Evolutionary conservation across 2,329 filamentous ascomycete genomes (phyloP).

Genomic region (Westerdykella sp.): DNA sequence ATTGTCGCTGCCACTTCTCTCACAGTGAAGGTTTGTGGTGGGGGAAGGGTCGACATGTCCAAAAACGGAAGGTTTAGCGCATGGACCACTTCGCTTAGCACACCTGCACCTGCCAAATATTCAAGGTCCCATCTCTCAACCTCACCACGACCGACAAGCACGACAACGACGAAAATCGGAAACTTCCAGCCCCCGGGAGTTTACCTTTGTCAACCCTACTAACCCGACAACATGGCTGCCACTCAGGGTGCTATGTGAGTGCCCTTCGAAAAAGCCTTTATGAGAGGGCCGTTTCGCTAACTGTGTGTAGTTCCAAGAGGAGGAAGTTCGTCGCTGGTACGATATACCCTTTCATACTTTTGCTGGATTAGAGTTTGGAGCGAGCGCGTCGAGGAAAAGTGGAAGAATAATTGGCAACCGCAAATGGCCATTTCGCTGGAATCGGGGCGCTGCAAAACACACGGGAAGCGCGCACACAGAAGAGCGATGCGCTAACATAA

Average conservation of each 20-base stretch:
- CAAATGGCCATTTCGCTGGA: slow-evolving; percentile 9
- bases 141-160: slow-evolving; percentile 18
- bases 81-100: neutral
- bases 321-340: slow-evolving; percentile 59
- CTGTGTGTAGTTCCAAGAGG: slow-evolving; percentile 69
- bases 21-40: neutral
- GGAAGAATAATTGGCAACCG: slow-evolving; percentile 7
- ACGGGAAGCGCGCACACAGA: neutral
- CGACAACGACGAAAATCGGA: slow-evolving; percentile 24
- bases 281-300: slow-evolving; percentile 17
- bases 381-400: neutral
- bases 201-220: slow-evolving; percentile 30
- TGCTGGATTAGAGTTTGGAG: slow-evolving; percentile 4
- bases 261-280: neutral
- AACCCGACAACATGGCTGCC: slow-evolving; percentile 37
- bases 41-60: neutral
- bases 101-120: neutral
- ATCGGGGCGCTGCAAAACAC: slow-evolving; percentile 4
- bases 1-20: neutral
- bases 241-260: slow-evolving; percentile 40
- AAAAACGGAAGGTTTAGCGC: neutral
- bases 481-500: slow-evolving; percentile 16
- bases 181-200: slow-evolving; percentile 27
- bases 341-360: slow-evolving; percentile 19
- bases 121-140: slow-evolving; percentile 11